A percentile compares a stretch with the other conserved stretches of the same genome.
phyloP scores from a whole-genome alignment of 768 basidiomycete species.

The Kwoniella sp. region DNA sequence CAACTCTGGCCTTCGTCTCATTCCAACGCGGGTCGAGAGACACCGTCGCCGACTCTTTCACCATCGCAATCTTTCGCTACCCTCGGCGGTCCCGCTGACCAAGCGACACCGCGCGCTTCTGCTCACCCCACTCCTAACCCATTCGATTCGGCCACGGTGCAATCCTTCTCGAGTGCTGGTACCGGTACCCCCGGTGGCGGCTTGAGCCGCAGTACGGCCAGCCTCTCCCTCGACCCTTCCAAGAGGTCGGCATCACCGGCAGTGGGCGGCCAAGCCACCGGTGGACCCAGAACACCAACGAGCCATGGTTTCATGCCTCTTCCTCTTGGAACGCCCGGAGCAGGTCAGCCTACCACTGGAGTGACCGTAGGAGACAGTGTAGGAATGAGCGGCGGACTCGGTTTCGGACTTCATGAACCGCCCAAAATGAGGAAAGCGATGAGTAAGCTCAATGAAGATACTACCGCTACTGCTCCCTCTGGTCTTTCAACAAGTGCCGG shows the following conservation, averaged over 20 bases:
- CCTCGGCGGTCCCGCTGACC: slow-evolving; percentile 47
- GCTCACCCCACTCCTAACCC: slow-evolving; percentile 39
- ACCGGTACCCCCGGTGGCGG: slow-evolving; percentile 15
- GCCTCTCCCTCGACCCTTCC: slow-evolving; percentile 34
- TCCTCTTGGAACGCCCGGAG: slow-evolving; percentile 52
- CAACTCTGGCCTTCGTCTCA: slow-evolving; percentile 40
- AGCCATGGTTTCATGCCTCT: slow-evolving; percentile 41
- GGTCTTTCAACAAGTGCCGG: not conserved
- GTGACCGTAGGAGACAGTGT: slow-evolving; percentile 51
- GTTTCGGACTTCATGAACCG: slow-evolving; percentile 54
- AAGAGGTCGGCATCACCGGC: slow-evolving; percentile 29
- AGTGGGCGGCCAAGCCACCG: slow-evolving; percentile 8
- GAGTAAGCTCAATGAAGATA: slow-evolving; percentile 38
- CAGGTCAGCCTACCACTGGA: slow-evolving; percentile 49
- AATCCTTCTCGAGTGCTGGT: slow-evolving; percentile 13
- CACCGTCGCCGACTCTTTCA: slow-evolving; percentile 41
- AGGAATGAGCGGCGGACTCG: slow-evolving; percentile 40
- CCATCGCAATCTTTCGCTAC: slow-evolving; percentile 46
- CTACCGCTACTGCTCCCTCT: not conserved
- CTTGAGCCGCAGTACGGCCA: slow-evolving; percentile 30
- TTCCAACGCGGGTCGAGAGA: slow-evolving; percentile 23
- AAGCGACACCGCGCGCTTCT: slow-evolving; percentile 52
- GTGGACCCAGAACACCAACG: slow-evolving; percentile 50
- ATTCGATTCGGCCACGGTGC: slow-evolving; percentile 35
- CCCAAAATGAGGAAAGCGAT: slow-evolving; percentile 55